These are phyloP conservation scores for Cadophora malorum DNA, from an alignment of 2,329 filamentous ascomycete species.

Conservation along the genomic window DNA sequence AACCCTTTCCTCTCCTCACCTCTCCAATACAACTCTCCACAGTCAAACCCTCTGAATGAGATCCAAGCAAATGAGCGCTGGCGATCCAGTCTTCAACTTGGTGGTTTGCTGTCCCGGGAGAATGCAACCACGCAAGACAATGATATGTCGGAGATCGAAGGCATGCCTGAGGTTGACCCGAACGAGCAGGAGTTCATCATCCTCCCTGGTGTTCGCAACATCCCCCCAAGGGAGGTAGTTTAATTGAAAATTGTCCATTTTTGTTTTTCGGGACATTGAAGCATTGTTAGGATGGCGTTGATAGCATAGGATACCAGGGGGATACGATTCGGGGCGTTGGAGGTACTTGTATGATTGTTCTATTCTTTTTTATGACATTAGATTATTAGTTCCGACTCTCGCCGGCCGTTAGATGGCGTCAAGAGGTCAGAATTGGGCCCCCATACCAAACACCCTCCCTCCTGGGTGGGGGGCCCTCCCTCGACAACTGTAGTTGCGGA, in stretches of 20 bases:
- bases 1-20: not conserved
- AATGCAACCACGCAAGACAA: not conserved
- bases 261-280: not conserved
- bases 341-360: not conserved
- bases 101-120: not conserved
- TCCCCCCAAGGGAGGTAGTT: not conserved
- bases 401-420: not conserved
- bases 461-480: not conserved
- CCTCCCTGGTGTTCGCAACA: not conserved
- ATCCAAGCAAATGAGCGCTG: not conserved
- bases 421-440: slow-evolving; percentile 2
- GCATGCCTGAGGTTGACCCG: not conserved
- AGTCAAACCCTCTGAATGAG: not conserved
- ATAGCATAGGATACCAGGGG: not conserved
- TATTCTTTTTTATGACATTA: not conserved
- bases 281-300: not conserved
- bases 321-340: not conserved
- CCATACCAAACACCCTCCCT: not conserved
- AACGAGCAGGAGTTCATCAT: not conserved
- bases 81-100: not conserved
- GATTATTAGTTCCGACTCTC: not conserved
- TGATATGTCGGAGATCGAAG: not conserved
- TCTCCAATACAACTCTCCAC: not conserved
- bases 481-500: not conserved
- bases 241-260: not conserved